Evolutionary conservation across 1,284 basidiomycete genomes (phyloP), one percentile per base, ranked within the genome.

Genomic region (Pulchroboletus neoregius): DNA sequence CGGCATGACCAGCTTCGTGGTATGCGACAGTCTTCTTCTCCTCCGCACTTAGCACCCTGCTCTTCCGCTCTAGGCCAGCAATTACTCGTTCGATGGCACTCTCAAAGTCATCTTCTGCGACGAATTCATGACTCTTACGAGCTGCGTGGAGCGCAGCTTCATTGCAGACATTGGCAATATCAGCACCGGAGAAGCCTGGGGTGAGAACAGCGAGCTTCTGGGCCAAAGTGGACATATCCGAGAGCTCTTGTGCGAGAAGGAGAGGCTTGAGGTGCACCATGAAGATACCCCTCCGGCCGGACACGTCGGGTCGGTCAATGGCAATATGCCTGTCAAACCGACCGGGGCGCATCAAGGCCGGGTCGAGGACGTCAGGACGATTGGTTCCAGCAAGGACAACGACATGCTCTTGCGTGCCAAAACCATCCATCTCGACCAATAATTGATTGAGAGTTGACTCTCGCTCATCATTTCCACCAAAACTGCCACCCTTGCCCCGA

Each of bases 1-100:
- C 87, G 20, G 96, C 95, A 69, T 99, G 95, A 1, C 95, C 96
- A 27, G 96, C 96, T 75, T 99, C 96, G 67, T 99, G 96, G 68
- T 99, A 98, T 3, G 96, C 96, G 27, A 99, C 95, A 0, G 91
- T 98, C 73, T 86, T 94, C 84, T 99, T 99, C 79, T 99, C 96
- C 57, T 97, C 91, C 32, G 87, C 81, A 59, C 89, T 94, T 39
- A 99, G 74, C 32, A 99, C 89, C 51, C 94, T 78, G 54, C 87
- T 93, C 81, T 98, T 98, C 66, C 91, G 80, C 78, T 99, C 95
- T 55, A 99, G 72, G 43, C 96, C 96, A 46, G 94, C 95, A 57
- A 99, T 95, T 39, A 99, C 96, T 49, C 95, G 83, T 74, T 99
- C 95, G 55, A 99, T 98, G 8, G 96, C 95, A 49, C 87, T 91